Percentiles rank a stretch among this genome's conserved stretches.
phyloP scores from a whole-genome alignment of 192 early-diverging fungal species.

The Umbelopsis sp. region DNA sequence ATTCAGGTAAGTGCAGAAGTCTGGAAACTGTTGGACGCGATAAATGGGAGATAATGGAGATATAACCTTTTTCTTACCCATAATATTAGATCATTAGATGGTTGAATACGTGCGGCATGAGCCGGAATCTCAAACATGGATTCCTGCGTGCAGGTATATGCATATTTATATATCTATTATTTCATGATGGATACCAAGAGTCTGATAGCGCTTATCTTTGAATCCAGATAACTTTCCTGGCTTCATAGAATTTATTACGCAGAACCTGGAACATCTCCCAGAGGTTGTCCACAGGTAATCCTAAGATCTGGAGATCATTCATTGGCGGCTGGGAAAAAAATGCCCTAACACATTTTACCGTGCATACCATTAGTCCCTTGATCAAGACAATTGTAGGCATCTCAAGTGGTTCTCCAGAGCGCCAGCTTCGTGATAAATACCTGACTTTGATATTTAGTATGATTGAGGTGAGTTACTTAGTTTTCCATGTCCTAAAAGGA shows the following conservation, averaged over 20 bases:
- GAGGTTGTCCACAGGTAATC: conserved; percentile 61
- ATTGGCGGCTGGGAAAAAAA: not conserved
- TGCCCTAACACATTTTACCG: not conserved
- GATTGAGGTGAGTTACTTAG: conserved; percentile 48
- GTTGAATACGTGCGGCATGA: conserved; percentile 48
- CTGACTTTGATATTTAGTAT: conserved; percentile 55
- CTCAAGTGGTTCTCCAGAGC: conserved; percentile 53
- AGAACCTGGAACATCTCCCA: conserved; percentile 58
- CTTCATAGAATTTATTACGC: conserved; percentile 62
- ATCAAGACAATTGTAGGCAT: conserved; percentile 67
- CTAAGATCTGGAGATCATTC: not conserved
- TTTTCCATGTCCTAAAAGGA: not conserved
- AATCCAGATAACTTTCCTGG: conserved; percentile 54
- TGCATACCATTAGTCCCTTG: conserved; percentile 45
- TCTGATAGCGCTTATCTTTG: conserved; percentile 5
- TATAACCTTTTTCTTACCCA: not conserved
- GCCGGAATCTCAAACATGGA: conserved; percentile 41
- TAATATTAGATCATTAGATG: conserved; percentile 30
- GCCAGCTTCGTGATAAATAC: conserved; percentile 54
- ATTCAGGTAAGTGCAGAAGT: conserved; percentile 41
- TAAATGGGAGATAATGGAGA: not conserved
- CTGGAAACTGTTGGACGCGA: not conserved
- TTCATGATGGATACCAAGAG: not conserved
- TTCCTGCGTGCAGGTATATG: conserved; percentile 50
- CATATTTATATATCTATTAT: too few relatives aligned